Evolutionary conservation across 2,329 filamentous ascomycete genomes (phyloP), one percentile per base, ranked within the genome.

Genomic region (Emericellopsis cladophorae): DNA sequence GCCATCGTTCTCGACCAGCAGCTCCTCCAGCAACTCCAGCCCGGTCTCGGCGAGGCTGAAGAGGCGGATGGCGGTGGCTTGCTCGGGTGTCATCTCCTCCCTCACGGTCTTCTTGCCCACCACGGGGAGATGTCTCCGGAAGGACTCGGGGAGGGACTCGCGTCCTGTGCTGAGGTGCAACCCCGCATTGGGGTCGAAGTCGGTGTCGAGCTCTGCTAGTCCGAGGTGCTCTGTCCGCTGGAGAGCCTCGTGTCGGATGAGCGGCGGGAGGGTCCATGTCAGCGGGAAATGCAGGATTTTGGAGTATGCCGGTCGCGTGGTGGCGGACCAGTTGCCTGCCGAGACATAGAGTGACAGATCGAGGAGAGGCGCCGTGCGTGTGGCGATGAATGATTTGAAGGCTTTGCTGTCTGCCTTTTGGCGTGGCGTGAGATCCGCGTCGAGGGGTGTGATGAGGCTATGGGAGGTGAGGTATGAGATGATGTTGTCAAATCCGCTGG

Each of bases 321-420:
- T 66, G 35, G 72, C 67, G 42, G 79, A 70, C 74, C 92, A 98
- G 65, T 96, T 95, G 47, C 87, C 78, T 43, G 82, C 85, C 26
- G 88, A 92, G 47, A 92, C 83, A 59, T 93, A 96, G 50, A 96
- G 80, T 40, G 81, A 89, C 43, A 95, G 78, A 51, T 93, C 84
- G 51, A 95, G 59, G 45, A 96, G 74, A 26, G 82, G 77, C 39
- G 80, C 77, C n/a, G 82, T 85, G 44, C 81, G 79, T 22, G 79
- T 74, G 55, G 79, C 70, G 49, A 95, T 65, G 60, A 89, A 89
- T 46, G 84, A 74, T 31, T 75, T 67, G 61, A 73, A 70, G 45
- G 68, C 76, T 47, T 66, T 53, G 37, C 54, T 48, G 51, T 76
- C 70, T 21, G 72, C 72, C 31, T 52, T 51, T 49, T 68, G 64